Evolutionary conservation across 306 rosid genomes (phyloP), one percentile per base, ranked within the genome.

Genomic region (Prunus padus): DNA sequence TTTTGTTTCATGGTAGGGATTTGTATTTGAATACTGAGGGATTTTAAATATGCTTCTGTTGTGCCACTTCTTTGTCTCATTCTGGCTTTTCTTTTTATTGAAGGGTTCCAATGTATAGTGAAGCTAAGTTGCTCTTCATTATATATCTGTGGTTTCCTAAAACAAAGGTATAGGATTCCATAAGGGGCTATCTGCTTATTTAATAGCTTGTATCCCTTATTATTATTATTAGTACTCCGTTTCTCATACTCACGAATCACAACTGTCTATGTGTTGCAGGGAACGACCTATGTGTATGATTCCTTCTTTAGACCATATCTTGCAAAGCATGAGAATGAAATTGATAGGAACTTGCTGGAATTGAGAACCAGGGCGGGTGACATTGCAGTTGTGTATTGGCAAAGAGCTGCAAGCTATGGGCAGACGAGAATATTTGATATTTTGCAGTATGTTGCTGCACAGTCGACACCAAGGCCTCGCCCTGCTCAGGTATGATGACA

Each of bases 41-140:
- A 71, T 13, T 72, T 65, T 50, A 63, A 61, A 82, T 76, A 54
- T 60, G 19, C 14, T 77, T 75, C 2, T 44, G 2, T 18, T 60
- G 26, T 45, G 26, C 20, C 69, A 10, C 64, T 47, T 49, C 26
- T 22, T 47, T 42, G 16, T 75, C 65, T 74, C 20, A 69, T 22
- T 54, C 11, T 20, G 6, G 60, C 61, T 52, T 60, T 67, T 68
- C 5, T 18, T 67, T 80, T 70, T 87, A 75, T 70, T 80, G 84
- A 80, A 93, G 98, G 98, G 91, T 93, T 77, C 98, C 98, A 11
- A 91, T 93, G 98, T 93, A 93, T 76, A 88, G 96, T 65, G 98
- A 93, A 88, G 91, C 91, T 80, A 93, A 93, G 87, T 74, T 93
- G 94, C 89, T 91, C 37, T 93, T 93, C 88, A 84, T 87, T 54